Evolutionary conservation across 1,139 yeast species (phyloP).

Genomic region (Kodamaea anthophila): DNA sequence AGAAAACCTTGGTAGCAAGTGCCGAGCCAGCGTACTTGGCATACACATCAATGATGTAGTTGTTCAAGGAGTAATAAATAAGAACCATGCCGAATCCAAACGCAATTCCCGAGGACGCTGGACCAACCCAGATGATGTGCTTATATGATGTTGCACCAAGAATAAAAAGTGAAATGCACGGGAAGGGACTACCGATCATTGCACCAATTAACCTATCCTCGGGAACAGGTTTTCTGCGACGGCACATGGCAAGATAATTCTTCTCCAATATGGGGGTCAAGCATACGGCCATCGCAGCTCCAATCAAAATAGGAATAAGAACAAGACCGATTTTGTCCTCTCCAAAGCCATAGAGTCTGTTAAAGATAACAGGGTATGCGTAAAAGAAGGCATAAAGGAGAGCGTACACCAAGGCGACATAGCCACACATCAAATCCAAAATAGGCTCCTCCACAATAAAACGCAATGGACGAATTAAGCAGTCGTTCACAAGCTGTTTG

Average conservation of each 20-base stretch:
- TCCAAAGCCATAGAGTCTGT: slow-evolving; percentile 56
- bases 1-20: slow-evolving; percentile 80
- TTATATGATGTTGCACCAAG: slow-evolving; percentile 83
- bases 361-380: slow-evolving; percentile 76
- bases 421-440: slow-evolving; percentile 71
- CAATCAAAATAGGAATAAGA: slow-evolving; percentile 83
- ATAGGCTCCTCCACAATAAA: slow-evolving; percentile 79
- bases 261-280: slow-evolving; percentile 71
- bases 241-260: slow-evolving; percentile 46
- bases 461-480: slow-evolving; percentile 68
- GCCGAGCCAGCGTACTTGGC: slow-evolving; percentile 88
- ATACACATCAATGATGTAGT: slow-evolving; percentile 83
- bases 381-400: slow-evolving; percentile 87
- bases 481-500: slow-evolving; percentile 57
- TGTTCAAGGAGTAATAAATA: slow-evolving; percentile 79
- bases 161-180: slow-evolving; percentile 80
- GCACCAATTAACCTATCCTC: slow-evolving; percentile 87
- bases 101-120: slow-evolving; percentile 83
- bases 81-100: slow-evolving; percentile 92
- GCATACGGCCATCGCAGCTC: slow-evolving; percentile 65
- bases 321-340: slow-evolving; percentile 74
- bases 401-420: slow-evolving; percentile 83
- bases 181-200: slow-evolving; percentile 85
- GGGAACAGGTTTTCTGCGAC: slow-evolving; percentile 65
- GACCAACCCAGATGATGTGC: slow-evolving; percentile 88